Evolutionary conservation across 1,284 basidiomycete species (phyloP).

Genomic region (Xanthoconium separans): DNA sequence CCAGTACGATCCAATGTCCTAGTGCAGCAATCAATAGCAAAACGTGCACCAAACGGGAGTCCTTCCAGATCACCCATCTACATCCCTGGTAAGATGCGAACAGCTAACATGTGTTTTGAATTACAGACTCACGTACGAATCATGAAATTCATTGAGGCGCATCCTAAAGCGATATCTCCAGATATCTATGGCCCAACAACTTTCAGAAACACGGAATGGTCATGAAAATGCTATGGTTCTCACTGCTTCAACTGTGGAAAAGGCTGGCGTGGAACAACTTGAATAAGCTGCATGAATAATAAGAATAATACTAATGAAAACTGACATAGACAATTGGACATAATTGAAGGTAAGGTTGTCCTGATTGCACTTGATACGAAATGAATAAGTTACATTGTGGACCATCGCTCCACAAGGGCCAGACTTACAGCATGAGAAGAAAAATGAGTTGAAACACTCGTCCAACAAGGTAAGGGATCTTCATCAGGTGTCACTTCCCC

Average conservation of each 20-base stretch:
- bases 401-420: not conserved
- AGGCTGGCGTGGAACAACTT: constrained; percentile 2
- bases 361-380: constrained; percentile 7
- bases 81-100: not conserved
- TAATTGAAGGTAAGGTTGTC: not conserved
- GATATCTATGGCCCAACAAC: not conserved
- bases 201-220: not conserved
- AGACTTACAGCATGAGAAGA: constrained; percentile 17
- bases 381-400: not conserved
- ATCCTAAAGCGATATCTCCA: not conserved
- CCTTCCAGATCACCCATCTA: constrained; percentile 30
- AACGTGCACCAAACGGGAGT: constrained; percentile 8
- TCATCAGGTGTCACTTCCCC: not conserved
- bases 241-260: constrained; percentile 7
- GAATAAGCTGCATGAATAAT: constrained; percentile 1
- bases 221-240: not conserved
- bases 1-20: constrained; percentile 23
- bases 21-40: constrained; percentile 10
- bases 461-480: constrained; percentile 22
- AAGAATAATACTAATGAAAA: not conserved
- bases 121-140: constrained; percentile 16
- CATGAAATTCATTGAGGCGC: constrained; percentile 1
- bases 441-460: constrained; percentile 12
- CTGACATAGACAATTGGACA: constrained; percentile 16
- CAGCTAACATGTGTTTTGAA: not conserved